Conservation (phyloP, 2,329 filamentous ascomycete genomes). For the Neopestalotiopsis sp. region DNA sequence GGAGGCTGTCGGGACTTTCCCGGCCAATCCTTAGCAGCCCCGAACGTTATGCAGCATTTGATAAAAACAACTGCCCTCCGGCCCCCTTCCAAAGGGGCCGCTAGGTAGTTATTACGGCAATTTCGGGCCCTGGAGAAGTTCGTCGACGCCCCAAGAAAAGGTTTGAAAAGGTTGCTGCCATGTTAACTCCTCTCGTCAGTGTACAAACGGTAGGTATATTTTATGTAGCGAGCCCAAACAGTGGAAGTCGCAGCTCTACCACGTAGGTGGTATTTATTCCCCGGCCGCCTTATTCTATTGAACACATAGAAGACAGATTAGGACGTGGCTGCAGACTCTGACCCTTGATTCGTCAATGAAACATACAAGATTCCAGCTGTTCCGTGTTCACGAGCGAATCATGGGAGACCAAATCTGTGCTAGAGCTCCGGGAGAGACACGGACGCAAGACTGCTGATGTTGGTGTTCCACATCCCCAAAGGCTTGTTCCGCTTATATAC, state of each 20-base stretch:
- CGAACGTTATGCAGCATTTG: not conserved
- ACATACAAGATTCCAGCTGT: not conserved
- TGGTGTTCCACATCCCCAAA: not conserved
- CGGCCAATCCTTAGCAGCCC: not conserved
- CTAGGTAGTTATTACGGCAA: not conserved
- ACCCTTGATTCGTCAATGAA: not conserved
- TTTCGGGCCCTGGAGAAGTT: not conserved
- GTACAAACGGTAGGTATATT: not conserved
- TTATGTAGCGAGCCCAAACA: not conserved
- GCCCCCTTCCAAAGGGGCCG: not conserved
- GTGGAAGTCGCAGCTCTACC: not conserved
- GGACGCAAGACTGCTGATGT: not conserved
- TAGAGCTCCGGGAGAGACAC: not conserved
- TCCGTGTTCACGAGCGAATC: not conserved
- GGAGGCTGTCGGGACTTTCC: not conserved
- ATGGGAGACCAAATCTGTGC: not conserved
- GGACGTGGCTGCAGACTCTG: not conserved
- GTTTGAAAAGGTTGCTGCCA: not conserved
- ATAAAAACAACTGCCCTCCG: not conserved
- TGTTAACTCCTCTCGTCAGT: not conserved
- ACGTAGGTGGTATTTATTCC: not conserved
- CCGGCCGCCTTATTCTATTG: too few relatives aligned
- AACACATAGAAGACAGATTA: not conserved
- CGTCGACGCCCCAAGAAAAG: not conserved
- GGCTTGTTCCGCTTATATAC: slow-evolving; percentile 4